Percentiles rank a stretch among this genome's conserved stretches.
phyloP scores from a whole-genome alignment of 345 rosid genomes.

The Salix viminalis region DNA sequence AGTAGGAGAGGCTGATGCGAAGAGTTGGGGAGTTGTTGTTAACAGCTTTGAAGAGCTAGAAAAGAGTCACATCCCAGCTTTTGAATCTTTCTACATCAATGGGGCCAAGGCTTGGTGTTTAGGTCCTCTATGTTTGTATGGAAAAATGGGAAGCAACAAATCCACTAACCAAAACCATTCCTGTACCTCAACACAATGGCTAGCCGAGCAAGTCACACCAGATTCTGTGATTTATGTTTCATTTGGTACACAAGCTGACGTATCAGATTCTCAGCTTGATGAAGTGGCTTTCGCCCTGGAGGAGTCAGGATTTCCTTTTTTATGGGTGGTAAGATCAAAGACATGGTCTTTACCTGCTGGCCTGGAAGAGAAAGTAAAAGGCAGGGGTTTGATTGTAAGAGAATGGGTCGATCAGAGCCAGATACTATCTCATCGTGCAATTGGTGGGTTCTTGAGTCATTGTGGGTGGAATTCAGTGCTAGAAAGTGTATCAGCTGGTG shows the following conservation, averaged over 20 bases:
- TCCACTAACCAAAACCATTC: background rate
- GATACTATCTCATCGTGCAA: constrained; percentile 9
- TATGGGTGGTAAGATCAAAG: constrained; percentile 20
- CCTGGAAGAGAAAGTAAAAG: constrained; percentile 7
- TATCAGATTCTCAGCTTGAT: constrained; percentile 18
- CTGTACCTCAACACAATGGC: background rate
- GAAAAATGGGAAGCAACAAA: background rate
- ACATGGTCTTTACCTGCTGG: constrained; percentile 5
- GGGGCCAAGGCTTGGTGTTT: constrained; percentile 26
- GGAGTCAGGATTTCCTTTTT: constrained; percentile 10
- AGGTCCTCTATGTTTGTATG: constrained; percentile 17
- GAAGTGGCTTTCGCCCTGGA: constrained; percentile 21
- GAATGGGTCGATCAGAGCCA: constrained; percentile 25
- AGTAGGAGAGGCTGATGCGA: constrained; percentile 10
- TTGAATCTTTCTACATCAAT: constrained; percentile 17
- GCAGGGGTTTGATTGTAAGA: constrained; percentile 17
- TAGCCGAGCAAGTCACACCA: background rate
- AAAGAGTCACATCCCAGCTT: constrained; percentile 5
- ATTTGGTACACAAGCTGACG: constrained; percentile 20
- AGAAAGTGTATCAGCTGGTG: constrained; percentile 13
- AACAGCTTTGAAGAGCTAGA: constrained; percentile 27
- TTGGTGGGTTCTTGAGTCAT: constrained; percentile 26
- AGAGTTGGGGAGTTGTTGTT: constrained; percentile 21
- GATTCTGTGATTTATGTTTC: constrained; percentile 15
- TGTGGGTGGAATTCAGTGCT: constrained; percentile 26